A percentile compares a stretch with the other conserved stretches of the same genome.
Evolutionary conservation across 164 flowering plant species (phyloP).

Genomic region (Chimonanthus salicifolius): DNA sequence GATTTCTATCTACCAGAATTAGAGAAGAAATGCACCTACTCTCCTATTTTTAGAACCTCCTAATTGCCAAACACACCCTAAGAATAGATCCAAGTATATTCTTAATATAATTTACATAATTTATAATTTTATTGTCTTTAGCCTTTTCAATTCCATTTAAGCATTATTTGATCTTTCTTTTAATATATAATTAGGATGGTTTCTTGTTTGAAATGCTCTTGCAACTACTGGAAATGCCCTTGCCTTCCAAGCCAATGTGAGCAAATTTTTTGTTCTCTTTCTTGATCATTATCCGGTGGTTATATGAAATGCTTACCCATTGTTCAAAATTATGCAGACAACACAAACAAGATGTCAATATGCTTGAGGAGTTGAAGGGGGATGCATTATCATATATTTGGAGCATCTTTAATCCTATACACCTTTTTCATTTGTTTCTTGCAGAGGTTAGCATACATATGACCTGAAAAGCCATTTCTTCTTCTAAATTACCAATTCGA

Average conservation of each 20-base stretch:
- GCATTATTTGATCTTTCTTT: neutral
- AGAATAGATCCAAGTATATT: no score
- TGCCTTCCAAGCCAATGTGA: slow-evolving; percentile 34
- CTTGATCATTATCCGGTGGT: slow-evolving; percentile 2
- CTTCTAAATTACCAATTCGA: neutral
- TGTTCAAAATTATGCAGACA: slow-evolving; percentile 14
- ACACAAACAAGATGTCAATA: slow-evolving; percentile 9
- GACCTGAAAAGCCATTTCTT: neutral
- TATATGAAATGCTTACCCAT: neutral
- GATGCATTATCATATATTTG: slow-evolving; percentile 39
- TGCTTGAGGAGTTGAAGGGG: slow-evolving; percentile 25
- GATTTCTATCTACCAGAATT: no score
- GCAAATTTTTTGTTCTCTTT: slow-evolving; percentile 10
- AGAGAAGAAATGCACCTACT: no score
- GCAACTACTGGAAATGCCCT: slow-evolving; percentile 41
- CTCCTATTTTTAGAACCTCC: no score
- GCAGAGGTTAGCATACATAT: slow-evolving; percentile 42
- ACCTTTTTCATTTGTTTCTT: slow-evolving; percentile 71
- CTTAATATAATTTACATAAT: neutral
- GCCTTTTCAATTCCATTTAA: neutral
- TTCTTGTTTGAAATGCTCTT: slow-evolving; percentile 73
- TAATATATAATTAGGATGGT: slow-evolving; percentile 54
- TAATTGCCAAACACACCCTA: no score
- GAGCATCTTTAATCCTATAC: slow-evolving; percentile 57
- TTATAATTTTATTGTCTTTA: neutral